Evolutionary conservation across 257 asterid species (phyloP).

Genomic region (Solanum medicagineum): DNA sequence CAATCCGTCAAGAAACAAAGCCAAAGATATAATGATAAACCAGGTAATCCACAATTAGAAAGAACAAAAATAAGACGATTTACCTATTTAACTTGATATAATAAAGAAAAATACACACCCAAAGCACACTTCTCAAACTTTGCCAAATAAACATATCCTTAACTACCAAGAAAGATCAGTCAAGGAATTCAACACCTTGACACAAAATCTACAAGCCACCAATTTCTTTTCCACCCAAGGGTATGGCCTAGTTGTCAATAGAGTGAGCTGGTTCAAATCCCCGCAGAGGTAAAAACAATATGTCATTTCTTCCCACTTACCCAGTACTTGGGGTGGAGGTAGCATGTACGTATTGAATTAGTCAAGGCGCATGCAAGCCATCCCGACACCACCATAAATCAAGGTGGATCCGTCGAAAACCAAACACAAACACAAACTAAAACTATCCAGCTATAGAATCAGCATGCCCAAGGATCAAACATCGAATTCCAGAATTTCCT

Average conservation of each 20-base stretch:
- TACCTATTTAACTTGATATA: background rate
- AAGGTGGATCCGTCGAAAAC: background rate
- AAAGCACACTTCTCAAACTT: background rate
- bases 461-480: background rate
- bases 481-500: background rate
- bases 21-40: background rate
- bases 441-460: background rate
- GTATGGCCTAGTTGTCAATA: background rate
- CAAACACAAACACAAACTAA: background rate
- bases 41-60: background rate
- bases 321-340: background rate
- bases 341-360: background rate
- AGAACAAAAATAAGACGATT: background rate
- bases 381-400: background rate
- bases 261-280: background rate
- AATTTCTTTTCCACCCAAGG: background rate
- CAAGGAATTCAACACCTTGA: background rate
- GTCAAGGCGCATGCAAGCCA: background rate
- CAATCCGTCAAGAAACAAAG: background rate
- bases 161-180: background rate
- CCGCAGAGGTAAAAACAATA: background rate
- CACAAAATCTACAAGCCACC: background rate
- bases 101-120: background rate
- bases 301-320: background rate
- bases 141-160: background rate